phyloP scores from a whole-genome alignment of 2,329 filamentous ascomycete species.

The Basipetospora chlamydospora region DNA sequence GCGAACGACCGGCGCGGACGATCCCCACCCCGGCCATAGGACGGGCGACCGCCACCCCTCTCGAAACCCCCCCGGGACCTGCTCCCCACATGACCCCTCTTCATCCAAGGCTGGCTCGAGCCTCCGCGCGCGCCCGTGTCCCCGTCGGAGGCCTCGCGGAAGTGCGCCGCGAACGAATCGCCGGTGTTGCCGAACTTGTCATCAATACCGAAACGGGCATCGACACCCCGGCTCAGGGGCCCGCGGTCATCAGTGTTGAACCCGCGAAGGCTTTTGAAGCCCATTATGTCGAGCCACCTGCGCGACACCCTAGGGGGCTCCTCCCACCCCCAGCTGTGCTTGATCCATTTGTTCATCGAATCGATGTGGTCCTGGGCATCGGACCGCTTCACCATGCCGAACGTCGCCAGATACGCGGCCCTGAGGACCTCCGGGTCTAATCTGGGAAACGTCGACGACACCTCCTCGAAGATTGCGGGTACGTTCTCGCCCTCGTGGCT shows the following conservation, averaged over 20 bases:
- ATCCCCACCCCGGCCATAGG: too few species aligned
- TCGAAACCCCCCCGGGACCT: too few species aligned
- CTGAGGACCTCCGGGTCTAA: constrained; percentile 20
- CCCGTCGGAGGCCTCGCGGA: constrained; percentile 8
- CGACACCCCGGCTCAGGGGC: neutral
- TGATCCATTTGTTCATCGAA: constrained; percentile 38
- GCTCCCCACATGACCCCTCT: constrained; percentile 1
- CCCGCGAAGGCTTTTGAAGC: constrained; percentile 14
- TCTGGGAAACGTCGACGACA: constrained; percentile 25
- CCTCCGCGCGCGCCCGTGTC: constrained; percentile 8
- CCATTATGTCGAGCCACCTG: constrained; percentile 16
- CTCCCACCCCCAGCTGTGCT: constrained; percentile 34
- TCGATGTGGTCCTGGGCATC: constrained; percentile 24
- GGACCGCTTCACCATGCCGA: constrained; percentile 34
- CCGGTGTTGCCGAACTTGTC: neutral
- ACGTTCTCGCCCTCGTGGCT: constrained; percentile 28
- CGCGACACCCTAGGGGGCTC: constrained; percentile 26
- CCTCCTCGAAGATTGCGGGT: constrained; percentile 28
- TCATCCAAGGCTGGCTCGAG: constrained; percentile 8
- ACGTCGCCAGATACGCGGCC: constrained; percentile 38
- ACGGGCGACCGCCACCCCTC: too few species aligned
- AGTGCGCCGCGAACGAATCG: constrained; percentile 2
- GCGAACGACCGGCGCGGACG: too few species aligned
- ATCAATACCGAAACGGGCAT: constrained; percentile 6
- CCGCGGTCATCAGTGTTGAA: constrained; percentile 15